Conservation (phyloP, 2,329 filamentous ascomycete species). For the Pseudogymnoascus sp. region DNA sequence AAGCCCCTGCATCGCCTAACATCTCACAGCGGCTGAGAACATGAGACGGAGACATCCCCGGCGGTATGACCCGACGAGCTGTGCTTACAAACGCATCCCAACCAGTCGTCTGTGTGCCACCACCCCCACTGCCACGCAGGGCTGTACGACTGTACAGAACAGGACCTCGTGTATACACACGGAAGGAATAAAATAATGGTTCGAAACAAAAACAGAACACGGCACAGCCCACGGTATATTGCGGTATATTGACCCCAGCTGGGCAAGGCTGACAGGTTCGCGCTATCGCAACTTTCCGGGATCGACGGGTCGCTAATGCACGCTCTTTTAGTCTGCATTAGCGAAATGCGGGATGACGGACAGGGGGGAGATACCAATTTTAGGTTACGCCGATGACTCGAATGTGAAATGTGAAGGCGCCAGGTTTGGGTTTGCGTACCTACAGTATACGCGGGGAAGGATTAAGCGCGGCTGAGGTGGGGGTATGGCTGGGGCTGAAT, state of each 20-base stretch:
- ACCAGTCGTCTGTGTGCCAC: background rate
- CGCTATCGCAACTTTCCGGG: background rate
- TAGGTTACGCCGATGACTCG: background rate
- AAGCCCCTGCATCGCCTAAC: background rate
- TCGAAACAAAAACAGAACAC: conserved; percentile 4
- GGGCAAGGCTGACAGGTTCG: background rate
- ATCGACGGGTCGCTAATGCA: background rate
- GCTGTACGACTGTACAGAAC: background rate
- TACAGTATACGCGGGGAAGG: background rate
- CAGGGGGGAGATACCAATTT: background rate
- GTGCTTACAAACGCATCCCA: background rate
- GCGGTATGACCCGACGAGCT: background rate
- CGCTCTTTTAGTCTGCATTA: background rate
- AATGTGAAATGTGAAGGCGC: background rate
- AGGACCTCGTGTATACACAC: background rate
- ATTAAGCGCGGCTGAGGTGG: background rate
- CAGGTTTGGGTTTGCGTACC: too few relatives aligned
- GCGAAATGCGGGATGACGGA: background rate
- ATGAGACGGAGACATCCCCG: background rate
- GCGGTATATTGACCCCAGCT: background rate
- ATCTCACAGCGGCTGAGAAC: background rate
- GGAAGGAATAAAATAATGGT: background rate
- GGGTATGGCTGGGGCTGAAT: background rate
- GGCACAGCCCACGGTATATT: background rate
- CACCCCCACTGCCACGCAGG: background rate